A percentile compares a stretch with the other conserved stretches of the same genome.
These are phyloP conservation scores for Quercus rubra DNA, from an alignment of 306 rosid species.

Conservation along the genomic window DNA sequence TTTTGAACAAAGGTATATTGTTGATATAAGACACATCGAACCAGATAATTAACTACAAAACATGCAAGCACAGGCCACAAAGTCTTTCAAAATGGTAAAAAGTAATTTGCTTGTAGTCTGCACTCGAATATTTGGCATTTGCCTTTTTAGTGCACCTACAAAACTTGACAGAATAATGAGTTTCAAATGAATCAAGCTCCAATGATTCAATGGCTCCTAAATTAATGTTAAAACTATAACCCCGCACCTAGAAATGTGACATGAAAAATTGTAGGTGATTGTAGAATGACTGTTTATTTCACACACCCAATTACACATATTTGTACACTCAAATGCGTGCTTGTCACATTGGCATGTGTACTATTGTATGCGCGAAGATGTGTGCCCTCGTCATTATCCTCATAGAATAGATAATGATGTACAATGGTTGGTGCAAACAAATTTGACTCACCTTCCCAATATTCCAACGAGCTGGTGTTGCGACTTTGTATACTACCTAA, in stretches of 20 bases:
- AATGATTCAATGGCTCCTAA: conserved; percentile 79
- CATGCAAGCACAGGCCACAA: conserved; percentile 36
- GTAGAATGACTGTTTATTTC: not conserved
- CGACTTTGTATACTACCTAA: conserved; percentile 91
- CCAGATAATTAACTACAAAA: not conserved
- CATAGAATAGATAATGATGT: not conserved
- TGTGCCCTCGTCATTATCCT: no score
- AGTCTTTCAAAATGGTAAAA: not conserved
- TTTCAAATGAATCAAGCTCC: conserved; percentile 90
- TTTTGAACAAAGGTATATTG: not conserved
- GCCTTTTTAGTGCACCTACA: conserved; percentile 40
- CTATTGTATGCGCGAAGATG: no score
- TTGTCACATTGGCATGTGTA: no score
- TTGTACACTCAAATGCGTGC: no score
- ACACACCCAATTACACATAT: no score
- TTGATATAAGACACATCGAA: not conserved
- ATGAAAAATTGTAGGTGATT: conserved; percentile 12
- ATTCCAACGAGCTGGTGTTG: conserved; percentile 67
- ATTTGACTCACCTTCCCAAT: conserved; percentile 66
- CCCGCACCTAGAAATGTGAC: conserved; percentile 55
- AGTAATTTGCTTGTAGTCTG: conserved; percentile 10
- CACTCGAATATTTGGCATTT: not conserved
- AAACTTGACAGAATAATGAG: conserved; percentile 81
- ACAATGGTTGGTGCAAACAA: conserved; percentile 4
- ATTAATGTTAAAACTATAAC: conserved; percentile 78